phyloP scores from a whole-genome alignment of 768 basidiomycete species.

The Clavaria fumosa region DNA sequence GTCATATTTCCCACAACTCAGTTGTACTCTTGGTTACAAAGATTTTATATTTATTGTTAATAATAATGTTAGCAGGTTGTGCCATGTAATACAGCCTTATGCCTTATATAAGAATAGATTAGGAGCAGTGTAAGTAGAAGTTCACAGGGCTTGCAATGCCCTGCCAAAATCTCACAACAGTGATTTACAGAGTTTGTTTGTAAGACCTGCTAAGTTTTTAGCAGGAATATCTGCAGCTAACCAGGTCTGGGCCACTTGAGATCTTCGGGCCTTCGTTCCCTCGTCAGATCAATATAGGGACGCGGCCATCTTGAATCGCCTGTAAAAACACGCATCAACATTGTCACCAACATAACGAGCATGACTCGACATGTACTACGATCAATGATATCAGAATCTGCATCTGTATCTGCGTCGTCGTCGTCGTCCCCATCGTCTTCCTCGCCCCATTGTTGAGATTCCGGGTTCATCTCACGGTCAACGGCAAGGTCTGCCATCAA shows the following conservation, averaged over 20 bases:
- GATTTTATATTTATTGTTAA: too few species aligned
- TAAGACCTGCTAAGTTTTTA: too few species aligned
- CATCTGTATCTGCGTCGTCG: slow-evolving; percentile 37
- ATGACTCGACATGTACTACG: slow-evolving; percentile 47
- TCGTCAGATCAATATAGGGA: slow-evolving; percentile 62
- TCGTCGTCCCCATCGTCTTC: slow-evolving; percentile 41
- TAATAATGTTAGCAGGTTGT: too few species aligned
- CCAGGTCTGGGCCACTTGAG: slow-evolving; percentile 64
- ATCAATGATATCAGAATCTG: slow-evolving; percentile 49
- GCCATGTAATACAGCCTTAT: too few species aligned
- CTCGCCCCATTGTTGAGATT: slow-evolving; percentile 49
- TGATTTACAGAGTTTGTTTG: too few species aligned
- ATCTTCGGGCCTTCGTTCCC: slow-evolving; percentile 35
- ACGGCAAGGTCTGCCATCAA: slow-evolving; percentile 70
- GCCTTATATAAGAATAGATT: too few species aligned
- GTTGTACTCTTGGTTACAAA: too few species aligned
- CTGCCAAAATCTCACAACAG: too few species aligned
- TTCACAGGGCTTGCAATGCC: too few species aligned
- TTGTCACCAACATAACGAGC: too few species aligned
- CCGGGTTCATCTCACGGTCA: slow-evolving; percentile 52
- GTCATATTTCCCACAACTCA: too few species aligned
- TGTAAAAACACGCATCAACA: slow-evolving; percentile 15
- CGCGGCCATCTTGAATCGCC: slow-evolving; percentile 59
- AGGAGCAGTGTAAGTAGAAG: too few species aligned
- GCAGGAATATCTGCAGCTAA: slow-evolving; percentile 18